Percentiles rank a stretch among this genome's conserved stretches.
phyloP scores from a whole-genome alignment of 495 filamentous ascomycete species.

The Penicillium bialowiezense region DNA sequence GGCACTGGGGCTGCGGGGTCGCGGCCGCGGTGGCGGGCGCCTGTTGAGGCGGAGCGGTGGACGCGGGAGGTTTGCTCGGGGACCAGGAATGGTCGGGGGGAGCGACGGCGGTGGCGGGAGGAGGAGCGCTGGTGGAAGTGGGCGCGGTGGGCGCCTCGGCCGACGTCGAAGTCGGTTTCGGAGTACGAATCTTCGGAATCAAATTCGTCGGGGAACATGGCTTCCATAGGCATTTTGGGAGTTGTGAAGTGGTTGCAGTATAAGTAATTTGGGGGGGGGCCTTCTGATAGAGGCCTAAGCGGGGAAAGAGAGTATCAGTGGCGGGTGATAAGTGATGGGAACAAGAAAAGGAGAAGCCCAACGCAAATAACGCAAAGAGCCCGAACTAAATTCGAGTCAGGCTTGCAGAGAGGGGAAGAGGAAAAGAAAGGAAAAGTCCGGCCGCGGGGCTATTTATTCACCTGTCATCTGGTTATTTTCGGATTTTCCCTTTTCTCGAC shows the following conservation, averaged over 20 bases:
- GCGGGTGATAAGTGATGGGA: neutral
- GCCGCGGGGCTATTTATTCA: constrained; percentile 7
- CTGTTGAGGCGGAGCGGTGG: constrained; percentile 41
- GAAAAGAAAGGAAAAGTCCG: neutral
- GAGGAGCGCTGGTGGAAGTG: constrained; percentile 31
- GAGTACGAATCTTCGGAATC: constrained; percentile 33
- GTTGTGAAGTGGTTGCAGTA: neutral
- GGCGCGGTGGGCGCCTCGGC: constrained; percentile 21
- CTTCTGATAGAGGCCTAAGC: constrained; percentile 8
- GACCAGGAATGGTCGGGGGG: constrained; percentile 21
- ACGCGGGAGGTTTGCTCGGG: constrained; percentile 25
- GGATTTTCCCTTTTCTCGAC: neutral
- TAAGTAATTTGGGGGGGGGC: neutral
- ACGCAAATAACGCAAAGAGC: constrained; percentile 1
- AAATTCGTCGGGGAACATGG: constrained; percentile 14
- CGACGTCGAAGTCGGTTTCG: constrained; percentile 40
- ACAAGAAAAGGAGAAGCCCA: neutral
- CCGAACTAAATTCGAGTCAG: no score
- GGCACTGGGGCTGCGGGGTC: constrained; percentile 7
- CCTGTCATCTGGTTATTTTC: constrained; percentile 1
- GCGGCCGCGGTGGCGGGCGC: constrained; percentile 32
- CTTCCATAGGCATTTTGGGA: constrained; percentile 19
- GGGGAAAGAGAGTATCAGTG: constrained; percentile 3
- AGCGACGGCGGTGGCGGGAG: constrained; percentile 33
- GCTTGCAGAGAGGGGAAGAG: constrained; percentile 11